Evolutionary conservation across 108 stramenopile species (phyloP), one percentile per base, ranked within the genome.

Genomic region (Nannochloropsis salina): DNA sequence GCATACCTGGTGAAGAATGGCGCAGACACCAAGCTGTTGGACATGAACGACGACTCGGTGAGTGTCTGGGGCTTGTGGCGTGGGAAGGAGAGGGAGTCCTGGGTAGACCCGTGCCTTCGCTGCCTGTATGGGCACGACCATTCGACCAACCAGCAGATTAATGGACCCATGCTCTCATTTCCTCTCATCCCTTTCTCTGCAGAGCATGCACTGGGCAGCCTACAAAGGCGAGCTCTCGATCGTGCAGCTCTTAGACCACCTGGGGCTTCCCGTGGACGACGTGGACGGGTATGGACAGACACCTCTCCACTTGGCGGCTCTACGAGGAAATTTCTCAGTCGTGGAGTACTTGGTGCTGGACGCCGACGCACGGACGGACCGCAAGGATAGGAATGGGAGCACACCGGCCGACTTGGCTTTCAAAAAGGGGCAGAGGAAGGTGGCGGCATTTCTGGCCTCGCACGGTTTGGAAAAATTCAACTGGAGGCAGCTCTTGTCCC

Each of bases 171-270:
- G 20, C 61, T 74, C 61, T 74, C 44, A 5, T 82, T 74, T n/a
- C 61, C 61, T 74, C 61, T 74, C 61, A 2, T 6, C 8, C n/a
- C 8, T 1, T 74, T 74, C 61, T n/a, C 4, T n/a, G n/a, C 61
- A 74, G 61, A 74, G 61, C 61, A 85, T 96, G 82, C 98, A 98
- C 87, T 98, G 98, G 98, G 98, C 96, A 6, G 95, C 96, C 43
- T 97, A 97, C 90, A 98, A 97, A 90, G 98, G 96, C 44, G 92
- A 92, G 81, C 91, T 95, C 42, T 91, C 93, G 74, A 94, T 98
- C 9, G 92, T 95, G 83, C 95, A 94, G 74, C 87, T 97, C 86
- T 85, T 98, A n/a, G 85, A 93, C 18, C 94, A 94, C 86, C 92
- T 93, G 84, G 88, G 90, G 9, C 89, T 90, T 10, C 87, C 90